These are phyloP conservation scores for Adansonia gregorii DNA, from an alignment of 441 rosid species.

Conservation along the genomic window DNA sequence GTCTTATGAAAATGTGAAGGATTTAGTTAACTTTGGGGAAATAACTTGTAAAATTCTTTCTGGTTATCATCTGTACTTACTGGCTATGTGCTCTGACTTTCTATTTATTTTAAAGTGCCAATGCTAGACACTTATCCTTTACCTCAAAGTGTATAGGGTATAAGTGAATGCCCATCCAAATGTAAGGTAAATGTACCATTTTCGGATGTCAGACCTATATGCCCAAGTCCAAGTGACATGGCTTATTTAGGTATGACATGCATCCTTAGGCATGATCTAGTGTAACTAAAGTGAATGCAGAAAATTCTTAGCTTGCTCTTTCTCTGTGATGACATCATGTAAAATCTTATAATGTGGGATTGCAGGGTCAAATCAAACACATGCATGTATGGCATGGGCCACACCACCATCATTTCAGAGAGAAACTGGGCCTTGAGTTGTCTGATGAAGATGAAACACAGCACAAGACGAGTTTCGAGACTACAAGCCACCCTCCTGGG, in stretches of 20 bases:
- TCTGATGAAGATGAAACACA: constrained; percentile 62
- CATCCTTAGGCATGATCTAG: not conserved
- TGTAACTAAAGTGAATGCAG: not conserved
- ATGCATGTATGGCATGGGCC: constrained; percentile 79
- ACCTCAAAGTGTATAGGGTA: not conserved
- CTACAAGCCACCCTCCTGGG: constrained; percentile 64
- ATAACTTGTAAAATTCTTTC: not conserved
- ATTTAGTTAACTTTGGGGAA: not conserved
- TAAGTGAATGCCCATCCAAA: not conserved
- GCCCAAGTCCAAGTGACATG: constrained; percentile 1
- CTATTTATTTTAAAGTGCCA: not conserved
- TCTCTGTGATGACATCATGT: constrained; percentile 29
- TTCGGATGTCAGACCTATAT: not conserved
- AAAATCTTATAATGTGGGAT: constrained; percentile 30
- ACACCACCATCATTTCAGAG: constrained; percentile 69
- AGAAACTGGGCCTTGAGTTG: constrained; percentile 60
- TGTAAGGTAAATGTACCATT: not conserved
- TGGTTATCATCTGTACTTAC: not conserved
- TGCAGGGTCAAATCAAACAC: constrained; percentile 70
- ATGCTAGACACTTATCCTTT: not conserved
- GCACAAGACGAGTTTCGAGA: constrained; percentile 56
- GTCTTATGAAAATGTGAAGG: not conserved
- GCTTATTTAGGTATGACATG: not conserved
- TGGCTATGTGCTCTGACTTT: not conserved
- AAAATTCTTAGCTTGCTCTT: not conserved